Percentiles rank a stretch among this genome's conserved stretches.
These are phyloP conservation scores for Cucurbita moschata DNA, from an alignment of 306 rosid genomes.

Conservation along the genomic window DNA sequence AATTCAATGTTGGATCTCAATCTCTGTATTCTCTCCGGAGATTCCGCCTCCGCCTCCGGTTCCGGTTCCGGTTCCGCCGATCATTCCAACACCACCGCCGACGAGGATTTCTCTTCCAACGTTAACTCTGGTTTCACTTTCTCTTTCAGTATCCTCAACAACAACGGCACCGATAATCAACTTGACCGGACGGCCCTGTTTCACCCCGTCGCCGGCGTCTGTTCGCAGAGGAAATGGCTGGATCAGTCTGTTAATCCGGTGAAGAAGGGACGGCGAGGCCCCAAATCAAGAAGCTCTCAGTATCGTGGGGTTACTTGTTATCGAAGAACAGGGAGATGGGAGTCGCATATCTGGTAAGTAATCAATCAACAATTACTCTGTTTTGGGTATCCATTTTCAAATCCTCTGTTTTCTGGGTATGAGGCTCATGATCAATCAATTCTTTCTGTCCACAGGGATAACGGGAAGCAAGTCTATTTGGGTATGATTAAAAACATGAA, in stretches of 20 bases:
- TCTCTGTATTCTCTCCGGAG: background rate
- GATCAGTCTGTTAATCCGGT: slow-evolving; percentile 27
- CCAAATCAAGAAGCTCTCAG: slow-evolving; percentile 84
- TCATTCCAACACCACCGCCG: background rate
- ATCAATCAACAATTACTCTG: background rate
- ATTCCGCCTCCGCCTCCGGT: background rate
- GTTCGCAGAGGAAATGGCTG: slow-evolving; percentile 24
- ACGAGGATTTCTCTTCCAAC: background rate
- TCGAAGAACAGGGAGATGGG: slow-evolving; percentile 92
- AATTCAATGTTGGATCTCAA: slow-evolving; percentile 1
- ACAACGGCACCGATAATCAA: slow-evolving; percentile 1
- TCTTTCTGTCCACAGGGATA: slow-evolving; percentile 44
- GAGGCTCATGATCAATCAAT: background rate
- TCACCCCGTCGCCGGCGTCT: slow-evolving; percentile 24
- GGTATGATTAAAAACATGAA: slow-evolving; percentile 31
- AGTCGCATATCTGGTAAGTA: slow-evolving; percentile 82
- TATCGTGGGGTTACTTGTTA: slow-evolving; percentile 91
- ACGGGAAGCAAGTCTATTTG: slow-evolving; percentile 87
- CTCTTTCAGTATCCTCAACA: slow-evolving; percentile 37
- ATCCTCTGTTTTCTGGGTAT: background rate
- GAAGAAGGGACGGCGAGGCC: slow-evolving; percentile 84
- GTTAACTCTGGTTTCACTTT: slow-evolving; percentile 24
- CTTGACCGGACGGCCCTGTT: slow-evolving; percentile 43
- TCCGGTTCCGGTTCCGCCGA: background rate
- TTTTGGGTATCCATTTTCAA: background rate